A percentile compares a stretch with the other conserved stretches of the same genome.
Conservation (phyloP, 345 rosid species). For the Euclidium syriacum region DNA sequence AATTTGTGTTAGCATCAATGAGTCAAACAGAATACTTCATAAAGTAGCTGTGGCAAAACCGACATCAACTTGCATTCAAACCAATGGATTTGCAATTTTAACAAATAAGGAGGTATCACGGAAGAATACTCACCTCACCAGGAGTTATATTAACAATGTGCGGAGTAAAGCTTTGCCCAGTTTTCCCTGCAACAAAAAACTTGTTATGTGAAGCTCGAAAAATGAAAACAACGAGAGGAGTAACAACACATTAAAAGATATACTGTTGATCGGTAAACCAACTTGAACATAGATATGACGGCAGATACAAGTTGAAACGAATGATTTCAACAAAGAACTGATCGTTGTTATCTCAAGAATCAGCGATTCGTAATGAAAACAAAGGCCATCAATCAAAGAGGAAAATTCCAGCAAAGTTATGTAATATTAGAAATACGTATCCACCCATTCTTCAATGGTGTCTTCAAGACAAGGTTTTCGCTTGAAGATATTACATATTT, state of each 20-base stretch:
- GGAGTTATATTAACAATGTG: conserved; percentile 65
- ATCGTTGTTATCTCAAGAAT: background rate
- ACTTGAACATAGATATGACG: background rate
- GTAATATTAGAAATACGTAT: background rate
- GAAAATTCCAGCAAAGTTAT: background rate
- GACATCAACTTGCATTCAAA: background rate
- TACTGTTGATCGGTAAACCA: background rate
- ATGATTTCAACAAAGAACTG: background rate
- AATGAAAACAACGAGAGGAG: background rate
- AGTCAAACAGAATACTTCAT: background rate
- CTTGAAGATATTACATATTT: background rate
- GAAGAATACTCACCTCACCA: conserved; percentile 65
- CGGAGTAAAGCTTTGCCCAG: conserved; percentile 74
- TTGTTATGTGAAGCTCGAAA: background rate
- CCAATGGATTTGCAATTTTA: background rate
- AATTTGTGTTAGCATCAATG: background rate
- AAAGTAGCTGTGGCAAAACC: background rate
- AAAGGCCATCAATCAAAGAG: background rate
- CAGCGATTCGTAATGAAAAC: background rate
- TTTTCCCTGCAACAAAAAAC: conserved; percentile 45
- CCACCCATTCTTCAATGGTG: background rate
- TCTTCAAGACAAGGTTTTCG: background rate
- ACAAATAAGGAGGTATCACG: background rate
- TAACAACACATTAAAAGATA: background rate
- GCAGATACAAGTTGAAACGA: background rate